A percentile compares a stretch with the other conserved stretches of the same genome.
phyloP scores from a whole-genome alignment of 129 eudicot genomes.

The Heracleum sosnowskyi region DNA sequence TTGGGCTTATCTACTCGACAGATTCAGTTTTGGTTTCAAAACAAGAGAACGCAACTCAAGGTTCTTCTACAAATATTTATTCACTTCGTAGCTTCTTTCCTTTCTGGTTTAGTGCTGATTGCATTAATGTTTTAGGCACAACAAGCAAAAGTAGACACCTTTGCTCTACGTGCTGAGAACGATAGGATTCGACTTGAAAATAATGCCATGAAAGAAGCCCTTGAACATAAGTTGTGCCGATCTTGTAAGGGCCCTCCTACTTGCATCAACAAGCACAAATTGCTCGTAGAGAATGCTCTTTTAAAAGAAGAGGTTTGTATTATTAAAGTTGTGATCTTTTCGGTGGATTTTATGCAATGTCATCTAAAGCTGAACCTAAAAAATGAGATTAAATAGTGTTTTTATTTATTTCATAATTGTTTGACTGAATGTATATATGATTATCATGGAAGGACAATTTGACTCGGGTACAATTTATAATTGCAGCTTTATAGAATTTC shows the following conservation, averaged over 20 bases:
- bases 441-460: neutral
- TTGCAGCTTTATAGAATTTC: slow-evolving; percentile 40
- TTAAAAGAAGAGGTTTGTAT: slow-evolving; percentile 65
- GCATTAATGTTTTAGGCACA: slow-evolving; percentile 36
- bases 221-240: slow-evolving; percentile 58
- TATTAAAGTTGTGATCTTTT: too few species aligned
- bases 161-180: slow-evolving; percentile 52
- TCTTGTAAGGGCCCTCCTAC: slow-evolving; percentile 69
- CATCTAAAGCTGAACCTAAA: neutral
- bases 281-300: slow-evolving; percentile 59
- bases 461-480: slow-evolving; percentile 5
- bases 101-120: neutral
- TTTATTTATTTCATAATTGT: neutral
- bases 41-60: slow-evolving; percentile 59
- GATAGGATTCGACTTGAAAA: slow-evolving; percentile 58
- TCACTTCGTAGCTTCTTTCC: neutral
- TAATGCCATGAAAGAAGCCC: slow-evolving; percentile 52
- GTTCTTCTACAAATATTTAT: slow-evolving; percentile 16
- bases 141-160: slow-evolving; percentile 53
- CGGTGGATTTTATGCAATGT: neutral
- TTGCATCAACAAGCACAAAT: slow-evolving; percentile 49
- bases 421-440: too few species aligned
- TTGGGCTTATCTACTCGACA: too few species aligned
- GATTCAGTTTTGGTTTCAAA: too few species aligned
- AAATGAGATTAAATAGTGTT: neutral